phyloP scores from a whole-genome alignment of 805 yeast species.

The Myxozyma kluyveri region DNA sequence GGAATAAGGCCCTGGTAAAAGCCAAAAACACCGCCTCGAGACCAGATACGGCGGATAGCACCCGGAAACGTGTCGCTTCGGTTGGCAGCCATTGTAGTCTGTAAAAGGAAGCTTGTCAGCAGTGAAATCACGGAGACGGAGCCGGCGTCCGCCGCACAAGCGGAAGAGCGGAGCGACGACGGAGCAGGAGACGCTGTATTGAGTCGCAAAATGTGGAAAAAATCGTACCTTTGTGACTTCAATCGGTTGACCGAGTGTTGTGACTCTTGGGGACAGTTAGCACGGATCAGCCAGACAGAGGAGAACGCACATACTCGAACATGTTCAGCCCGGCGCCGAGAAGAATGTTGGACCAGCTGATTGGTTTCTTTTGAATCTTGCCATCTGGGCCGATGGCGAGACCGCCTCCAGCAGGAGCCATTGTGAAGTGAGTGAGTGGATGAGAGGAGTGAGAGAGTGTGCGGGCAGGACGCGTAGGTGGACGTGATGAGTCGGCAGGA shows the following conservation, averaged over 20 bases:
- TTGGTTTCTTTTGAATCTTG: constrained; percentile 66
- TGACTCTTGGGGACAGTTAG: constrained; percentile 46
- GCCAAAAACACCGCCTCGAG: constrained; percentile 88
- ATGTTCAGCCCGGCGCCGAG: constrained; percentile 91
- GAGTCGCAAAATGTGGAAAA: not conserved
- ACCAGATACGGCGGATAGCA: constrained; percentile 76
- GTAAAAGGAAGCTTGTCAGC: not conserved
- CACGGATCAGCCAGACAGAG: not conserved
- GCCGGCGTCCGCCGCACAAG: not conserved
- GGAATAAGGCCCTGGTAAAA: constrained; percentile 97
- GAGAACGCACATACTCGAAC: constrained; percentile 53
- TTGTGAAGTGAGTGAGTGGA: not conserved
- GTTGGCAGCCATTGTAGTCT: constrained; percentile 98
- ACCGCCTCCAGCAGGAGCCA: constrained; percentile 9
- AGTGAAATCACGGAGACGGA: not conserved
- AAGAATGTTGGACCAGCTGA: constrained; percentile 82
- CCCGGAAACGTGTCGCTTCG: constrained; percentile 64
- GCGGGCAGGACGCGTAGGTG: not conserved
- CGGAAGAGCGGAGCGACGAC: not conserved
- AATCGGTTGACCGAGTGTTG: constrained; percentile 94
- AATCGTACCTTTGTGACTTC: constrained; percentile 66
- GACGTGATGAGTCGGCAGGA: too few relatives aligned
- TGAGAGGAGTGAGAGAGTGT: not conserved
- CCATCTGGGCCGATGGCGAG: not conserved
- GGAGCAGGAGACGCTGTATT: not conserved